A percentile compares a stretch with the other conserved stretches of the same genome.
These are phyloP conservation scores for Umbelopsis sp. DNA, from an alignment of 371 early-diverging fungal genomes.

Conservation along the genomic window DNA sequence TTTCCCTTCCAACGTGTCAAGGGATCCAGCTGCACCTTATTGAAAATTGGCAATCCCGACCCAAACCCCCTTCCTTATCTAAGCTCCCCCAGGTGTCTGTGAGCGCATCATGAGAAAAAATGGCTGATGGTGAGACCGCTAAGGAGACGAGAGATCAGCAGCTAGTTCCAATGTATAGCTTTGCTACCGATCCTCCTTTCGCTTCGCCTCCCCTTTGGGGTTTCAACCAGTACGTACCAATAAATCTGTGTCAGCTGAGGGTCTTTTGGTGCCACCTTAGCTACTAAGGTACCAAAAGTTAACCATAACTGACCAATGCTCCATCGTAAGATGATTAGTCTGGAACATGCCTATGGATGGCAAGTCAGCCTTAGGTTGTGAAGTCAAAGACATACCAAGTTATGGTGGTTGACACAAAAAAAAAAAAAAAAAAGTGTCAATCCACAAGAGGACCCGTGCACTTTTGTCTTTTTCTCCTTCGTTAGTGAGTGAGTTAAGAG, in stretches of 20 bases:
- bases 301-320: too few relatives aligned
- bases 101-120: not conserved
- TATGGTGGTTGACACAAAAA: too few relatives aligned
- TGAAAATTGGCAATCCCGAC: conserved; percentile 7
- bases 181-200: not conserved
- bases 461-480: not conserved
- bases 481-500: not conserved
- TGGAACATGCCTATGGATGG: too few relatives aligned
- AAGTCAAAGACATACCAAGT: too few relatives aligned
- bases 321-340: too few relatives aligned
- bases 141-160: conserved; percentile 6
- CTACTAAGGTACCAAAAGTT: too few relatives aligned
- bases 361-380: too few relatives aligned
- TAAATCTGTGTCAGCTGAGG: conserved; percentile 7
- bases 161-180: not conserved
- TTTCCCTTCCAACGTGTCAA: conserved; percentile 1
- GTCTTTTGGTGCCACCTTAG: too few relatives aligned
- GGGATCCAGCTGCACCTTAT: conserved; percentile 4
- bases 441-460: conserved; percentile 7
- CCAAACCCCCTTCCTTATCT: not conserved
- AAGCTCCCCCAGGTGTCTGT: conserved; percentile 1
- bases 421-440: not conserved
- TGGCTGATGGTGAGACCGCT: not conserved
- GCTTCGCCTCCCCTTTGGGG: conserved; percentile 1
- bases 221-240: not conserved